Evolutionary conservation across 2,329 filamentous ascomycete species (phyloP).

Genomic region (Claviceps citrina): DNA sequence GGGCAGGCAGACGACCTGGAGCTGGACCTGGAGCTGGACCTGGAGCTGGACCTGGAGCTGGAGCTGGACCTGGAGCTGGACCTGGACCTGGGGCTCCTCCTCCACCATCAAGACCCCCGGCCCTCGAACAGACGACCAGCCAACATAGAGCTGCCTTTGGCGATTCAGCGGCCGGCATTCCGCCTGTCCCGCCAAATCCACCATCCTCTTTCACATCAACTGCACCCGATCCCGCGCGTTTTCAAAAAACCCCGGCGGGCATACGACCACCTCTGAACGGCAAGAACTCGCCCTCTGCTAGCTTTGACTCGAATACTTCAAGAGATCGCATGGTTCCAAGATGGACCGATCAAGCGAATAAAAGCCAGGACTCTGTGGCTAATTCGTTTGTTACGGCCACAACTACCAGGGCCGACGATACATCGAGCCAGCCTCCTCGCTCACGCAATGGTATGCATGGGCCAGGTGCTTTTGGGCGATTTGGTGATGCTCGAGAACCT

Average conservation of each 20-base stretch:
- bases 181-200: conserved; percentile 6
- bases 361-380: conserved; percentile 42
- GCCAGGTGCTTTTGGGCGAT: conserved; percentile 23
- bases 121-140: conserved; percentile 12
- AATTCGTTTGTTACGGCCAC: conserved; percentile 22
- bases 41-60: conserved; percentile 13
- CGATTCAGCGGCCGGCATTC: conserved; percentile 6
- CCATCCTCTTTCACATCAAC: conserved; percentile 9
- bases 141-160: conserved; percentile 10
- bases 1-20: conserved; percentile 31
- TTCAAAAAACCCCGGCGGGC: conserved; percentile 14
- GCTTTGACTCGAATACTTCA: conserved; percentile 32
- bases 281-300: conserved; percentile 32
- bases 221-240: conserved; percentile 15
- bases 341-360: conserved; percentile 34
- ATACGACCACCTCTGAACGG: conserved; percentile 24
- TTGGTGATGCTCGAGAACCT: conserved; percentile 14
- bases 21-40: conserved; percentile 14
- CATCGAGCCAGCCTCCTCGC: conserved; percentile 32
- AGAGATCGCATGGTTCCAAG: conserved; percentile 27
- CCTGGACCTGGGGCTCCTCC: conserved; percentile 10
- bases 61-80: conserved; percentile 14
- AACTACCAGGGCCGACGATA: conserved; percentile 33
- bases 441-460: conserved; percentile 35
- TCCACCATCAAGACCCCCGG: conserved; percentile 12